These are phyloP conservation scores for Solanum stenotomum DNA, from an alignment of 257 asterid genomes.

Conservation along the genomic window DNA sequence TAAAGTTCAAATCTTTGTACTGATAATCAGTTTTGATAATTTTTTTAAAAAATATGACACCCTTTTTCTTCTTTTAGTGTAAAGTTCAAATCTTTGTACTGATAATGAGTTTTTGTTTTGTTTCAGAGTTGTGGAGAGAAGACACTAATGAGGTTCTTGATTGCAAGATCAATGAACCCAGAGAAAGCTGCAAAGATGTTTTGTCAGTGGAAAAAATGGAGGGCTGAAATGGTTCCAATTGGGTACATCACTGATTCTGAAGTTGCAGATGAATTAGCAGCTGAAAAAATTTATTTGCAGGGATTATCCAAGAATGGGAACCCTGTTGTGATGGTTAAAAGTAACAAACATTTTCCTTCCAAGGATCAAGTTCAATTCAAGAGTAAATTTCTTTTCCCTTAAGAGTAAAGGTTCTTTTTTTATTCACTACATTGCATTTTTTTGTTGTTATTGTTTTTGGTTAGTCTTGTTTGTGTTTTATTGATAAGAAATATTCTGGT, in stretches of 20 bases:
- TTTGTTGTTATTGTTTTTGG: background rate
- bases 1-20: background rate
- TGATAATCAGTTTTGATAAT: background rate
- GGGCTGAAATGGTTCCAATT: conserved; percentile 56
- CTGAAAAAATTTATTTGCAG: conserved; percentile 49
- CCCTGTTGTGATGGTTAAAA: conserved; percentile 43
- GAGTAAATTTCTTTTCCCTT: conserved; percentile 24
- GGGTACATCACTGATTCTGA: conserved; percentile 48
- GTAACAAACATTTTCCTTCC: conserved; percentile 36
- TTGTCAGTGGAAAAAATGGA: conserved; percentile 73
- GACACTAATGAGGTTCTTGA: conserved; percentile 73
- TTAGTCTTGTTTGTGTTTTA: background rate
- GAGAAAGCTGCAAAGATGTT: conserved; percentile 79
- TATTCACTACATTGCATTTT: background rate
- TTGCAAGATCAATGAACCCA: conserved; percentile 72
- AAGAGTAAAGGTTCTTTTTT: background rate
- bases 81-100: background rate
- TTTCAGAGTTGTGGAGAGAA: conserved; percentile 48
- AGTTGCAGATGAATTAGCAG: conserved; percentile 41
- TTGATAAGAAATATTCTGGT: background rate
- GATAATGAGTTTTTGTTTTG: background rate
- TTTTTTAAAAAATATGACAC: too few species aligned
- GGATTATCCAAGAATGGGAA: conserved; percentile 38
- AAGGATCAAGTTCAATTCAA: conserved; percentile 85
- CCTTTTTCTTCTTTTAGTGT: background rate